These are phyloP conservation scores for Rhizoctonia solani DNA, from an alignment of 1,284 basidiomycete genomes.

Conservation along the genomic window DNA sequence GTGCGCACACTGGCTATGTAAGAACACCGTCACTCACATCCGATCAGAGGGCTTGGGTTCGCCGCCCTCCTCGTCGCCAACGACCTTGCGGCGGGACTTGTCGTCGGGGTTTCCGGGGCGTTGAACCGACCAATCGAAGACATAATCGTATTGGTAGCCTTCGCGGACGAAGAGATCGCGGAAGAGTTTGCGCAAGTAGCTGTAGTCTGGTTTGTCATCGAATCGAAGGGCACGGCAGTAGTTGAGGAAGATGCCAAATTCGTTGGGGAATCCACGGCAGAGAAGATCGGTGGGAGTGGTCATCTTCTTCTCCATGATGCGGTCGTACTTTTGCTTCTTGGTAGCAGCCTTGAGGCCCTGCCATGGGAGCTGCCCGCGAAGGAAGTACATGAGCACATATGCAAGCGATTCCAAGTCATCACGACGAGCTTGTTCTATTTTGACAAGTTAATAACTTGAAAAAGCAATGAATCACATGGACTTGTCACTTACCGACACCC, in stretches of 20 bases:
- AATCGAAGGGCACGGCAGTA: slow-evolving; percentile 96
- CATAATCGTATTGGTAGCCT: slow-evolving; percentile 97
- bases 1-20: slow-evolving; percentile 37
- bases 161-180: slow-evolving; percentile 95
- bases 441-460: not conserved
- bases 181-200: slow-evolving; percentile 97
- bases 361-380: slow-evolving; percentile 95
- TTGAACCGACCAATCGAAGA: slow-evolving; percentile 97
- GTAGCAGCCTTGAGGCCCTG: slow-evolving; percentile 97
- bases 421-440: slow-evolving; percentile 83
- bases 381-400: slow-evolving; percentile 98
- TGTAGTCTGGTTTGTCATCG: slow-evolving; percentile 98
- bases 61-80: slow-evolving; percentile 35
- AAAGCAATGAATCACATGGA: not conserved
- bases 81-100: slow-evolving; percentile 35
- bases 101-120: slow-evolving; percentile 40
- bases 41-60: slow-evolving; percentile 35
- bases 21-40: slow-evolving; percentile 34
- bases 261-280: slow-evolving; percentile 96
- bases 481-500: slow-evolving; percentile 63
- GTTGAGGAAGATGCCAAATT: slow-evolving; percentile 97
- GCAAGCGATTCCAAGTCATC: slow-evolving; percentile 96
- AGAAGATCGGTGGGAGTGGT: slow-evolving; percentile 94
- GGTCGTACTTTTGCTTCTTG: slow-evolving; percentile 99
- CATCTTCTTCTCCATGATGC: slow-evolving; percentile 99